Evolutionary conservation across 805 yeast species (phyloP).

Genomic region (Deakozyma indianensis): DNA sequence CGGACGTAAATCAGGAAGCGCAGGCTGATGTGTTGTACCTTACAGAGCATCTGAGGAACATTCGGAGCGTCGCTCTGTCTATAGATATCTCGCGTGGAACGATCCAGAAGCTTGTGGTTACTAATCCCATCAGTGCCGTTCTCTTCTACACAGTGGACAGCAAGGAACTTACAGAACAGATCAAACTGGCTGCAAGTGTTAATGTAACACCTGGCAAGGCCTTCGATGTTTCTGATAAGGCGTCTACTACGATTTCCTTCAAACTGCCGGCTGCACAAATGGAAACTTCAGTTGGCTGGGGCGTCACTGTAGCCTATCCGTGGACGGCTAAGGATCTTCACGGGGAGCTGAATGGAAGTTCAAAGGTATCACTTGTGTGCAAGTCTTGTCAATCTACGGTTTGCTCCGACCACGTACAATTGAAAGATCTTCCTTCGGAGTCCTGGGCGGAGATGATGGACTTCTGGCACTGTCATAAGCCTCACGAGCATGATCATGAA

Average conservation of each 20-base stretch:
- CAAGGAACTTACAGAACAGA: neutral
- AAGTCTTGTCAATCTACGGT: too few relatives aligned
- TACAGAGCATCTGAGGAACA: constrained; percentile 15
- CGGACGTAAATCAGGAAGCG: too few relatives aligned
- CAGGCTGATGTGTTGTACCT: constrained; percentile 8
- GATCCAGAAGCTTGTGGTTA: constrained; percentile 6
- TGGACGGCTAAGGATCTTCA: constrained; percentile 1
- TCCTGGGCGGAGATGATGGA: constrained; percentile 93
- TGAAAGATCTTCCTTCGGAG: constrained; percentile 72
- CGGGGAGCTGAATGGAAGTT: neutral
- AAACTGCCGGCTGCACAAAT: neutral
- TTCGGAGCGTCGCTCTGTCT: constrained; percentile 9
- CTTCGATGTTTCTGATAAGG: constrained; percentile 1
- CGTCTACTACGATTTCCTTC: constrained; percentile 4
- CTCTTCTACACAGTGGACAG: constrained; percentile 2
- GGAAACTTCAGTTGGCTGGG: neutral
- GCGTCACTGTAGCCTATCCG: constrained; percentile 2
- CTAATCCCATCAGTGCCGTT: constrained; percentile 4
- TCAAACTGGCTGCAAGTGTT: constrained; percentile 8
- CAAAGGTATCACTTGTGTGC: too few relatives aligned
- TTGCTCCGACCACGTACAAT: too few relatives aligned
- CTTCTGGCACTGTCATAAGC: constrained; percentile 86
- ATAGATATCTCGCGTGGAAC: constrained; percentile 7
- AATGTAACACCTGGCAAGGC: constrained; percentile 5
- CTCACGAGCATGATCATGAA: constrained; percentile 11